A percentile compares a stretch with the other conserved stretches of the same genome.
Conservation (phyloP, 2,329 filamentous ascomycete genomes). For the Canariomyces notabilis region DNA sequence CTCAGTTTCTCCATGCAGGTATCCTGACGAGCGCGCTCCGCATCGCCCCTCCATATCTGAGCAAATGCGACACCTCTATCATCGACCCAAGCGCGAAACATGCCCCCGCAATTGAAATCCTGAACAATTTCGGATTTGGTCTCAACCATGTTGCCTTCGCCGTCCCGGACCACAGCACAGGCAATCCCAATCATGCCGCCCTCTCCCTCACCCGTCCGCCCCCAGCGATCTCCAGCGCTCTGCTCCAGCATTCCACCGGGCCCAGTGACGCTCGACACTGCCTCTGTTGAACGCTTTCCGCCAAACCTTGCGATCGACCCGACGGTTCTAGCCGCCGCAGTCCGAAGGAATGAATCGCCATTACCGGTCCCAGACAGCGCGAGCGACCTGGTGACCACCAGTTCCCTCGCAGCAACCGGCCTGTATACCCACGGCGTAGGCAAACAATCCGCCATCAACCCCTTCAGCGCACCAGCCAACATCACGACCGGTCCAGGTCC, state of each 20-base stretch:
- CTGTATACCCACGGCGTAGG: slow-evolving; percentile 43
- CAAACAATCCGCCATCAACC: slow-evolving; percentile 55
- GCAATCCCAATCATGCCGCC: slow-evolving; percentile 85
- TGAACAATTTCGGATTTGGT: slow-evolving; percentile 55
- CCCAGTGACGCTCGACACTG: slow-evolving; percentile 63
- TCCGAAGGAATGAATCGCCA: slow-evolving; percentile 78
- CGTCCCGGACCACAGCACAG: slow-evolving; percentile 43
- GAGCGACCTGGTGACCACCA: slow-evolving; percentile 39
- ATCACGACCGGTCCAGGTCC: slow-evolving; percentile 32
- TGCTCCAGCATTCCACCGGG: slow-evolving; percentile 66
- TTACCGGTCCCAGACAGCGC: slow-evolving; percentile 79
- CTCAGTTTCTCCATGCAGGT: slow-evolving; percentile 8
- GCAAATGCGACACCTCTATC: slow-evolving; percentile 53
- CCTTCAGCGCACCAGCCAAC: slow-evolving; percentile 40
- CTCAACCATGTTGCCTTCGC: slow-evolving; percentile 38
- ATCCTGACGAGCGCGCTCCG: slow-evolving; percentile 11
- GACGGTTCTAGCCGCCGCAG: slow-evolving; percentile 65
- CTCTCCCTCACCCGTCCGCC: slow-evolving; percentile 68
- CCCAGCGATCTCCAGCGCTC: slow-evolving; percentile 71
- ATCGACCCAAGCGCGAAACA: slow-evolving; percentile 77
- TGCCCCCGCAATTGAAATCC: slow-evolving; percentile 81
- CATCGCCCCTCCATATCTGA: slow-evolving; percentile 47
- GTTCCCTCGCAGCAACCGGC: slow-evolving; percentile 23
- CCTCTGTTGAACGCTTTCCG: slow-evolving; percentile 45
- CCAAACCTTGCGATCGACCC: slow-evolving; percentile 67